phyloP scores from a whole-genome alignment of 176 grass and related monocot species.

The Dactylis glomerata region DNA sequence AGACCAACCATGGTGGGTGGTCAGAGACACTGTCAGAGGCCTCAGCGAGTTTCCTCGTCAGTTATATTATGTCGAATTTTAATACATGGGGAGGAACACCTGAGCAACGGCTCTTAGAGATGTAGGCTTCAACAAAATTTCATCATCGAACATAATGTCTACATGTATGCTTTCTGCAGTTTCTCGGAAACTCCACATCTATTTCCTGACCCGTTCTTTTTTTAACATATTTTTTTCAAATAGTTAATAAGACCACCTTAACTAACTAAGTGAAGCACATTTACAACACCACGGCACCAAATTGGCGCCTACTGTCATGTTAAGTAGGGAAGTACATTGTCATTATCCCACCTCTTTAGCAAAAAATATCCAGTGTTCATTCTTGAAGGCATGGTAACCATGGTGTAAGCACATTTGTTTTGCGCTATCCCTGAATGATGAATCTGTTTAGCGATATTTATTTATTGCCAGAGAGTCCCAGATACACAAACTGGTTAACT shows the following conservation, averaged over 20 bases:
- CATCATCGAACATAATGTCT: background rate
- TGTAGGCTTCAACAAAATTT: background rate
- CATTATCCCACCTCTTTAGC: background rate
- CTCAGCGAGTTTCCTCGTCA: background rate
- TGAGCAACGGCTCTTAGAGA: background rate
- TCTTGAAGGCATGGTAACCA: background rate
- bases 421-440: background rate
- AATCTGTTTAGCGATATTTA: background rate
- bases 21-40: background rate
- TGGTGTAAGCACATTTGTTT: background rate
- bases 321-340: background rate
- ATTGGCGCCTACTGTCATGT: background rate
- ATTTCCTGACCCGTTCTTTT: background rate
- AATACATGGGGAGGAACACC: background rate
- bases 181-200: background rate
- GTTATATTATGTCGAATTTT: background rate
- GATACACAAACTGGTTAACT: conserved; percentile 9
- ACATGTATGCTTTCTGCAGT: background rate
- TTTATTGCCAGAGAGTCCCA: background rate
- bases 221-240: background rate
- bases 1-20: background rate
- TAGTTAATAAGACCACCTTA: background rate
- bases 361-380: conserved; percentile 11
- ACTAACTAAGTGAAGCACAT: background rate
- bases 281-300: background rate